Conservation (phyloP, 2,329 filamentous ascomycete genomes). For the Talaromyces islandicus region DNA sequence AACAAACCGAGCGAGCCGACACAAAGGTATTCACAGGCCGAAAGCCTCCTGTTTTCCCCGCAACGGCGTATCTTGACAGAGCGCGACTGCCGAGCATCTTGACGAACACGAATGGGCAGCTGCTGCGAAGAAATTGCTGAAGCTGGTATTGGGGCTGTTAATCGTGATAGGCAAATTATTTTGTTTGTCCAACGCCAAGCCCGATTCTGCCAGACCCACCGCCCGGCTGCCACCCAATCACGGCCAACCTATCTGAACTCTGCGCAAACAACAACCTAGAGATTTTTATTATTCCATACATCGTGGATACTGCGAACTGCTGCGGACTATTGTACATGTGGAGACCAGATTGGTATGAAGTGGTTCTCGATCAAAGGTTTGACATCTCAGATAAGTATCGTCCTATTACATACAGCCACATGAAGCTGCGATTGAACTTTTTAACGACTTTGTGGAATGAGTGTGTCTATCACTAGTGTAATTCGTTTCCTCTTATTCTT, state of each 20-base stretch:
- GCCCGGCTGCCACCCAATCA: background rate
- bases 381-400: background rate
- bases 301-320: background rate
- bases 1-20: conserved; percentile 24
- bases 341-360: no score
- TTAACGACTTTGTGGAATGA: background rate
- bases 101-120: conserved; percentile 1
- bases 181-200: conserved; percentile 19
- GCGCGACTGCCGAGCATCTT: conserved; percentile 53
- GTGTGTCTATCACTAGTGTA: background rate
- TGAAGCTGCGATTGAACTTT: background rate
- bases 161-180: conserved; percentile 9
- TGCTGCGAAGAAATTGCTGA: background rate
- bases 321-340: no score
- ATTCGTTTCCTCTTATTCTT: background rate
- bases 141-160: background rate
- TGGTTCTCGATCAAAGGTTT: no score
- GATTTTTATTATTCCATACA: background rate
- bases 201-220: conserved; percentile 32
- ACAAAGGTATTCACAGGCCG: conserved; percentile 24
- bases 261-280: background rate
- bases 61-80: conserved; percentile 42
- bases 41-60: conserved; percentile 29
- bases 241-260: no score
- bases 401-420: no score